Evolutionary conservation across 2,329 filamentous ascomycete genomes (phyloP).

Genomic region (Claviceps sorghi): DNA sequence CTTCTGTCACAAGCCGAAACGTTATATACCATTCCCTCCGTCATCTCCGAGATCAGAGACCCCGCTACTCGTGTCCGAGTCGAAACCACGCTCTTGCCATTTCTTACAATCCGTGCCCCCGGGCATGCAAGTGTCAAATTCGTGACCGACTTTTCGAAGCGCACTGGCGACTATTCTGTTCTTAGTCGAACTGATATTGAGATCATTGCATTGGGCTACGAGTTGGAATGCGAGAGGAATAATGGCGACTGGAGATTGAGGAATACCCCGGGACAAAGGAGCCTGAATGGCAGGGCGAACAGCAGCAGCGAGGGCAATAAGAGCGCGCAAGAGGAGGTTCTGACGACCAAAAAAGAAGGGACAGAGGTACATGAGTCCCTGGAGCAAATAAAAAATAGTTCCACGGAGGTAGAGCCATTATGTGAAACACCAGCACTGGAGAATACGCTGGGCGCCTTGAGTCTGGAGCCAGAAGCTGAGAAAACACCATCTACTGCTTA

Average conservation of each 20-base stretch:
- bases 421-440: slow-evolving; percentile 6
- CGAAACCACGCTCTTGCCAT: slow-evolving; percentile 72
- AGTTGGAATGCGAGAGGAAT: slow-evolving; percentile 84
- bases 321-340: slow-evolving; percentile 23
- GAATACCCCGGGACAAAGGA: slow-evolving; percentile 63
- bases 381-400: background rate
- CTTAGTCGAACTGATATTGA: slow-evolving; percentile 82
- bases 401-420: slow-evolving; percentile 11
- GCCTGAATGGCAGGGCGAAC: slow-evolving; percentile 49
- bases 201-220: slow-evolving; percentile 79
- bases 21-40: slow-evolving; percentile 70
- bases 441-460: slow-evolving; percentile 12
- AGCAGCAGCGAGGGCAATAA: background rate
- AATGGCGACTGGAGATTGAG: slow-evolving; percentile 78
- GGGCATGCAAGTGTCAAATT: slow-evolving; percentile 63
- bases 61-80: slow-evolving; percentile 64
- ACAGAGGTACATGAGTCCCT: background rate
- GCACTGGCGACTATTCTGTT: slow-evolving; percentile 78
- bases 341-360: slow-evolving; percentile 10
- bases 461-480: slow-evolving; percentile 6
- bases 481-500: background rate
- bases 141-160: slow-evolving; percentile 70
- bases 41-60: slow-evolving; percentile 81
- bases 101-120: slow-evolving; percentile 64
- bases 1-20: slow-evolving; percentile 63